These are phyloP conservation scores for Choricystis sp. DNA, from an alignment of 139 green algal species.

Conservation along the genomic window DNA sequence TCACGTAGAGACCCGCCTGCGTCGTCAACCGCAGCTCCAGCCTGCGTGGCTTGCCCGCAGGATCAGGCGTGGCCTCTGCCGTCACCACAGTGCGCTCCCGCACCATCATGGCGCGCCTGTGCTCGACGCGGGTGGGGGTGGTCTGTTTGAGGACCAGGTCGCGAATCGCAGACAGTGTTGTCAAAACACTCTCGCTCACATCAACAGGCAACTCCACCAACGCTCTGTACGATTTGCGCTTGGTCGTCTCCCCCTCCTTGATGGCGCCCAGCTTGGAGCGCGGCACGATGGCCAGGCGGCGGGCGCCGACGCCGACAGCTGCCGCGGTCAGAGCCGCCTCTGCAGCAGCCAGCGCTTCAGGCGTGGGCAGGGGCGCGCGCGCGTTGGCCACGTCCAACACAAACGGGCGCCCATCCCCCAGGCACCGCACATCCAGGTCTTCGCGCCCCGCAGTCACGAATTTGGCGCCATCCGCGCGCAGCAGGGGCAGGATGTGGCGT, in stretches of 20 bases:
- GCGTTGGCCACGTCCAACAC: conserved; percentile 50
- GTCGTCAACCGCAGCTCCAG: conserved; percentile 49
- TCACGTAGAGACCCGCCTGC: conserved; percentile 73
- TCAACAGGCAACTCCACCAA: conserved; percentile 30
- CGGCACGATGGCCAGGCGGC: conserved; percentile 14
- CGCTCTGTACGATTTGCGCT: conserved; percentile 68
- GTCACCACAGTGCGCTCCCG: conserved; percentile 8
- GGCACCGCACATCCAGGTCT: conserved; percentile 80
- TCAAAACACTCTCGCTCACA: conserved; percentile 19
- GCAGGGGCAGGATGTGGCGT: conserved; percentile 9
- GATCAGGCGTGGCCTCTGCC: background rate
- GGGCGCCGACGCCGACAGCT: conserved; percentile 19
- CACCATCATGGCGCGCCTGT: conserved; percentile 53
- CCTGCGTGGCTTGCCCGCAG: background rate
- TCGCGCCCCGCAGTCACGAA: conserved; percentile 51
- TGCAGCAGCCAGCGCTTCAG: conserved; percentile 1
- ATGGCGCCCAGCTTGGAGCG: conserved; percentile 17
- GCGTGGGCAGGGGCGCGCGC: background rate
- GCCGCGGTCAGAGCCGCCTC: background rate
- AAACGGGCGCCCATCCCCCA: conserved; percentile 66
- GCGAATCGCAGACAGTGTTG: conserved; percentile 17
- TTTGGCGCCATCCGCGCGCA: conserved; percentile 17
- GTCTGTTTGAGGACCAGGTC: conserved; percentile 49
- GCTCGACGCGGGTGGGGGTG: conserved; percentile 65
- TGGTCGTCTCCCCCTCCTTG: conserved; percentile 52